Conservation (phyloP, 2,329 filamentous ascomycete species). For the Phialophora expanda region DNA sequence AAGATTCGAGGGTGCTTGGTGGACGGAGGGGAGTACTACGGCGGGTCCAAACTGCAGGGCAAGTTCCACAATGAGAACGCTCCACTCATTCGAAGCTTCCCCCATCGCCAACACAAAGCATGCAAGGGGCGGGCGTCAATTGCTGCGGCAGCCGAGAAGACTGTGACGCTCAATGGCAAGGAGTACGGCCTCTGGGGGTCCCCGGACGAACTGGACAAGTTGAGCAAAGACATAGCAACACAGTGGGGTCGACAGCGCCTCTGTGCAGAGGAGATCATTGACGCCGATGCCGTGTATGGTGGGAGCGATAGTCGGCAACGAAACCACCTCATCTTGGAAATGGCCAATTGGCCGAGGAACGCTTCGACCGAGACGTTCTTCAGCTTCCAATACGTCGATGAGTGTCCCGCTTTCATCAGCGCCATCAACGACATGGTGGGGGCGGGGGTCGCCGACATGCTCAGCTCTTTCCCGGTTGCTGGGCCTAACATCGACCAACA, state of each 20-base stretch:
- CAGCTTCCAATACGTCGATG: conserved; percentile 7
- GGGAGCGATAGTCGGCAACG: conserved; percentile 1
- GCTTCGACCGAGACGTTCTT: conserved; percentile 11
- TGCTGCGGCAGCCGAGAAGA: neutral
- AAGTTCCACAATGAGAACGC: conserved; percentile 27
- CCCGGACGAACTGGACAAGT: conserved; percentile 12
- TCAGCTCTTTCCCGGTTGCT: neutral
- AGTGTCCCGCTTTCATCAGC: conserved; percentile 8
- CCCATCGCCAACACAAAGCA: conserved; percentile 2
- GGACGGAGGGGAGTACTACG: conserved; percentile 24
- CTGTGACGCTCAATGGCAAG: conserved; percentile 1
- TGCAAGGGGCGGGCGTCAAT: conserved; percentile 2
- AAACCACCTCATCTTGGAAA: conserved; percentile 8
- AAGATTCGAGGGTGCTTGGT: conserved; percentile 24
- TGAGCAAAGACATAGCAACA: conserved; percentile 9
- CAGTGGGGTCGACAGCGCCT: conserved; percentile 9
- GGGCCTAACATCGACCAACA: neutral
- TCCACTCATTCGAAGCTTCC: conserved; percentile 9
- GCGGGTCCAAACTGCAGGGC: conserved; percentile 22
- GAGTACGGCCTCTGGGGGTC: conserved; percentile 18
- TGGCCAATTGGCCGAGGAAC: conserved; percentile 18
- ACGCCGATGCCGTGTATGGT: conserved; percentile 4
- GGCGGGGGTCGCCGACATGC: neutral
- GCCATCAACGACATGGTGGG: conserved; percentile 14
- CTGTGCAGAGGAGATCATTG: conserved; percentile 17